phyloP scores from a whole-genome alignment of 495 filamentous ascomycete species.

The Lentithecium fluviatile region DNA sequence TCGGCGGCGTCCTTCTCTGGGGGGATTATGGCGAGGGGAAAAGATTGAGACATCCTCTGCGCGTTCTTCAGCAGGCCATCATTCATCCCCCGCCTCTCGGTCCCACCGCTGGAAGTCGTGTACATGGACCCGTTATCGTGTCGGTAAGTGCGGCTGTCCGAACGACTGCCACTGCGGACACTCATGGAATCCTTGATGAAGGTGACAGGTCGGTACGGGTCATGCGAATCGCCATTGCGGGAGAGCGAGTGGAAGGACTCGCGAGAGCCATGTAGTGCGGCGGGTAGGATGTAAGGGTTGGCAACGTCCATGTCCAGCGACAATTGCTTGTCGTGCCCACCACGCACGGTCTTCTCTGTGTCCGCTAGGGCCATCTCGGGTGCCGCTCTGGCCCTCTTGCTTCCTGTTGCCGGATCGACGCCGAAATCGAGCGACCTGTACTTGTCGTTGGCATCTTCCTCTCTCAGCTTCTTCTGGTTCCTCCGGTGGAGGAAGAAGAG shows the following conservation, averaged over 20 bases:
- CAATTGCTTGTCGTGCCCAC: conserved; percentile 59
- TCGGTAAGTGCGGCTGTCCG: conserved; percentile 39
- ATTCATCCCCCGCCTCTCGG: conserved; percentile 60
- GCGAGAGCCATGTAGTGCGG: conserved; percentile 69
- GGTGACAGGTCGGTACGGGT: conserved; percentile 77
- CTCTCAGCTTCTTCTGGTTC: conserved; percentile 66
- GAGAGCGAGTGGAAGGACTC: conserved; percentile 84
- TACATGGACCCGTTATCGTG: conserved; percentile 65
- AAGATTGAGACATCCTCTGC: conserved; percentile 63
- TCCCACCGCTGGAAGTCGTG: conserved; percentile 51
- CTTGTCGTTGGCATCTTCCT: conserved; percentile 82
- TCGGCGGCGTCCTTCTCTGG: neutral
- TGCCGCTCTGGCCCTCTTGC: conserved; percentile 49
- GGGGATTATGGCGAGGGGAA: conserved; percentile 48
- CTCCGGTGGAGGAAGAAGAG: conserved; percentile 76
- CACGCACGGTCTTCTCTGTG: conserved; percentile 54
- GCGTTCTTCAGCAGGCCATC: conserved; percentile 63
- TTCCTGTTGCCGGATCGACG: conserved; percentile 50
- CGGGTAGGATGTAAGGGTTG: conserved; percentile 88
- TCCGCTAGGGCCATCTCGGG: conserved; percentile 48
- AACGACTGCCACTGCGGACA: conserved; percentile 19
- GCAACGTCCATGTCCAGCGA: conserved; percentile 80
- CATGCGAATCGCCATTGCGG: conserved; percentile 66
- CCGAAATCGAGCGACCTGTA: conserved; percentile 95
- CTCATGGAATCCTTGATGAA: conserved; percentile 54